phyloP scores from a whole-genome alignment of 768 basidiomycete species.

The Trametes villosa region DNA sequence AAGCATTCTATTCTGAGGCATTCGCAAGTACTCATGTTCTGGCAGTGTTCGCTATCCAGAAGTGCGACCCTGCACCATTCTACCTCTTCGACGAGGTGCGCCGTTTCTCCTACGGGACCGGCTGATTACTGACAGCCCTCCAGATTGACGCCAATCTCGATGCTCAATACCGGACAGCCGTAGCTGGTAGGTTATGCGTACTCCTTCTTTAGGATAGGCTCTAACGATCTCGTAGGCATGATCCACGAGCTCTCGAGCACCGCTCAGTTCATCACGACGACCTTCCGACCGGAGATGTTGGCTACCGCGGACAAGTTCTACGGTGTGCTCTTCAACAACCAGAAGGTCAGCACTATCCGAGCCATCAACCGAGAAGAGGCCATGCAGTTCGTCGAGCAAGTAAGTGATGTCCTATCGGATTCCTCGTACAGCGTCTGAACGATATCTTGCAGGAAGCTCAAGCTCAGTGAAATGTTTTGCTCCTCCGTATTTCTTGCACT shows the following conservation, averaged over 20 bases:
- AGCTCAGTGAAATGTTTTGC: slow-evolving; percentile 41
- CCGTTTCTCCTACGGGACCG: background rate
- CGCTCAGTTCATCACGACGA: slow-evolving; percentile 97
- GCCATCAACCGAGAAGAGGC: slow-evolving; percentile 90
- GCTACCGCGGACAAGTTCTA: slow-evolving; percentile 96
- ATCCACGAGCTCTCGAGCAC: slow-evolving; percentile 86
- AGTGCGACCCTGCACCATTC: slow-evolving; percentile 98
- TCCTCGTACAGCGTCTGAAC: background rate
- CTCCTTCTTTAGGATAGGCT: too few species aligned
- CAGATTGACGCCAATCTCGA: slow-evolving; percentile 98
- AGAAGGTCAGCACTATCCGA: slow-evolving; percentile 90
- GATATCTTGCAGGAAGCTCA: slow-evolving; percentile 46
- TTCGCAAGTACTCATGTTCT: background rate
- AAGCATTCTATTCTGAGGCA: slow-evolving; percentile 16
- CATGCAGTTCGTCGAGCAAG: slow-evolving; percentile 93
- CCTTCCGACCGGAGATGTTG: slow-evolving; percentile 97
- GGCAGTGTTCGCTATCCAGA: slow-evolving; percentile 96
- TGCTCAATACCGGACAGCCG: slow-evolving; percentile 96
- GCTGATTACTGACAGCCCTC: slow-evolving; percentile 1
- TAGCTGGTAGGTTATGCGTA: slow-evolving; percentile 68
- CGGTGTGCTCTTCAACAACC: slow-evolving; percentile 94
- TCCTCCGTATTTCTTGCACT: background rate
- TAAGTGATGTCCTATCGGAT: slow-evolving; percentile 32
- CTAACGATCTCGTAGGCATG: slow-evolving; percentile 61
- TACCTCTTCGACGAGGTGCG: slow-evolving; percentile 96